Conservation (phyloP, 176 grass and related monocot genomes). For the Pontederia paniculata region DNA sequence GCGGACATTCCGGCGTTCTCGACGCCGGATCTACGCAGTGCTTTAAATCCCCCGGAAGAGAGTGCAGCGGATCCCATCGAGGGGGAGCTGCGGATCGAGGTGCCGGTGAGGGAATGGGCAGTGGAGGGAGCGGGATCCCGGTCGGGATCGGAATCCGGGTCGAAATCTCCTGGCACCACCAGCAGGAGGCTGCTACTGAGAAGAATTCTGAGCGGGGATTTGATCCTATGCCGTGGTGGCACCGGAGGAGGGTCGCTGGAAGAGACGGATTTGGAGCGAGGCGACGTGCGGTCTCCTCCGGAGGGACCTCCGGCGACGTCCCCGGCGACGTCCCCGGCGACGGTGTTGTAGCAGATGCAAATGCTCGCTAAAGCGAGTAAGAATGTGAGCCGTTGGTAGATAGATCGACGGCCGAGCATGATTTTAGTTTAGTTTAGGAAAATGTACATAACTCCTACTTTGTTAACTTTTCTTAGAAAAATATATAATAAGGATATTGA, state of each 20-base stretch:
- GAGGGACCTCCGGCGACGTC: constrained; percentile 3
- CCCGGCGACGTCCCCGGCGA: not conserved
- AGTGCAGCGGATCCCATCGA: not conserved
- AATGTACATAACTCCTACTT: no score
- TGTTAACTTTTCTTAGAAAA: no score
- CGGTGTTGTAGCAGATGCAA: no score
- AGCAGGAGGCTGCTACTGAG: not conserved
- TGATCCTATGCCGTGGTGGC: constrained; percentile 8
- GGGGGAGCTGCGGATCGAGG: constrained; percentile 10
- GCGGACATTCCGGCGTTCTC: not conserved
- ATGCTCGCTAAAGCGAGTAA: no score
- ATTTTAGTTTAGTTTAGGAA: no score
- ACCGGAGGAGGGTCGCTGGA: not conserved
- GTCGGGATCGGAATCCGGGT: not conserved
- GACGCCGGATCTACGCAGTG: not conserved
- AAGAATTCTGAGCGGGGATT: constrained; percentile 31
- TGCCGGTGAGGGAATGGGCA: not conserved
- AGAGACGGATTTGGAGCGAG: constrained; percentile 13
- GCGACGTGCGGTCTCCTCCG: constrained; percentile 7
- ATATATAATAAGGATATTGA: no score
- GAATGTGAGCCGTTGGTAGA: no score
- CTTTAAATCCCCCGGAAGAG: not conserved
- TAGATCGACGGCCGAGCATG: no score
- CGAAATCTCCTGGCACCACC: constrained; percentile 1
- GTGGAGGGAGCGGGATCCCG: not conserved